Base-by-base conservation (phyloP, 2,329 filamentous ascomycete genomes). In the Emericellopsis atlantica region DNA sequence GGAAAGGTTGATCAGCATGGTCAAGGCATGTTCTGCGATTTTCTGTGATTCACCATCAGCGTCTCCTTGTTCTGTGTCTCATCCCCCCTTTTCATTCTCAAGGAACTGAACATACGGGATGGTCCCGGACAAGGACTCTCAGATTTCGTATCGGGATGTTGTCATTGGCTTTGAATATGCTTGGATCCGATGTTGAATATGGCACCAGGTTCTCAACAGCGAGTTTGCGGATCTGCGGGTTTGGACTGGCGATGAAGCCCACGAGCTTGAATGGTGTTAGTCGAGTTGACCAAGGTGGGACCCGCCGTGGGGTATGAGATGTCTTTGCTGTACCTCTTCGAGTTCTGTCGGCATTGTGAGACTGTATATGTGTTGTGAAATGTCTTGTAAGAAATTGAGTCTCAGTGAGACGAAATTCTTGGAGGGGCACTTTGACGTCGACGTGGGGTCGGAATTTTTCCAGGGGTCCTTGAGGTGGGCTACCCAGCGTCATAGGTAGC, bases 1-100 rank as follows among this genome's bases (percentile, higher is more conserved):
- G 2, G 84, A 82, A 14, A 92, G 67, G 57, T 95, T 95, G 52
- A 96, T 76, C 46, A 98, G 79, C 50, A 95, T 90, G 12, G 80
- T 93, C 49, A 95, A 65, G 32, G 84, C 89, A 76, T 95, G 84
- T 58, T 92, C 86, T n/a, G 90, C 84, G 45, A 95, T 95, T 58
- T 83, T 78, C 79, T 93, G 47, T 8, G 5, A 12, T 16, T 2
- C 15, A 16, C 24, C 16, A 21, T 26, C 26, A 29, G 26, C 26
- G 26, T 29, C 26, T 29, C 6, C 9, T 29, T 12, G 26, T 29
- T 12, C 26, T 6, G 12, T 29, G 26, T 12, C 9, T 7, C 4
- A 29, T 6, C 6, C 12, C 9, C 8, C 26, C 26, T 9, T 29
- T 12, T 3, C 12, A 9, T 29, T 9, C 4, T 35, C 33, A 14